Evolutionary conservation across 2,329 filamentous ascomycete genomes (phyloP), one percentile per base, ranked within the genome.

Genomic region (Trichoderma atroviride): DNA sequence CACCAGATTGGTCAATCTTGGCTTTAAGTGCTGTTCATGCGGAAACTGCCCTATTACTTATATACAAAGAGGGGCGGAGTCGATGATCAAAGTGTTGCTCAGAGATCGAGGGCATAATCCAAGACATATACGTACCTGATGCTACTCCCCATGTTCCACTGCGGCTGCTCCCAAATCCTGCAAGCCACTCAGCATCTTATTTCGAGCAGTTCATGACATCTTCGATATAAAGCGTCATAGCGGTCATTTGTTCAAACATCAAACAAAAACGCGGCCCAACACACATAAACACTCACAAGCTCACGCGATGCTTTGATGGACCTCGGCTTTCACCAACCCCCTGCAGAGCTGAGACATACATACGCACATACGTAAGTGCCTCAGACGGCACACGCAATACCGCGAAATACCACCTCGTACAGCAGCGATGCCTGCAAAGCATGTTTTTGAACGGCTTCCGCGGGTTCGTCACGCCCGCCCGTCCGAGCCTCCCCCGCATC

Each of bases 151-250:
- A 40, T 40, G 37, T 37, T 50, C 4, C 27, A 4, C 40, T 29
- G 27, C 35, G 13, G 35, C 13, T 29, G 11, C 47, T 37, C 40
- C 27, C 55, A 5, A 35, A 27, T 27, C 24, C 14, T 40, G 33
- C 64, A 67, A 67, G 64, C 55, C 55, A 67, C 64, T 67, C 64
- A 67, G 64, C 56, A 59, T 40, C 31, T 59, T 67, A 55, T 59
- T 59, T 16, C 1, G 16, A 67, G 40, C 55, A 29, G 58, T 33
- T 58, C 29, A 27, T 52, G 10, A 67, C 29, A 27, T 52, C 40
- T 29, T 19, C 16, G 14, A 5, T 22, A 16, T 50, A 52, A 50
- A 24, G n/a, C 47, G 47, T 24, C 7, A 40, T 10, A 35, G 31
- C 52, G 16, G 16, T 19, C 22, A 24, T 24, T 22, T 11, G 22